Evolutionary conservation across 2,329 filamentous ascomycete genomes (phyloP), one percentile per base, ranked within the genome.

Genomic region (Ceratocystis smalleyi): DNA sequence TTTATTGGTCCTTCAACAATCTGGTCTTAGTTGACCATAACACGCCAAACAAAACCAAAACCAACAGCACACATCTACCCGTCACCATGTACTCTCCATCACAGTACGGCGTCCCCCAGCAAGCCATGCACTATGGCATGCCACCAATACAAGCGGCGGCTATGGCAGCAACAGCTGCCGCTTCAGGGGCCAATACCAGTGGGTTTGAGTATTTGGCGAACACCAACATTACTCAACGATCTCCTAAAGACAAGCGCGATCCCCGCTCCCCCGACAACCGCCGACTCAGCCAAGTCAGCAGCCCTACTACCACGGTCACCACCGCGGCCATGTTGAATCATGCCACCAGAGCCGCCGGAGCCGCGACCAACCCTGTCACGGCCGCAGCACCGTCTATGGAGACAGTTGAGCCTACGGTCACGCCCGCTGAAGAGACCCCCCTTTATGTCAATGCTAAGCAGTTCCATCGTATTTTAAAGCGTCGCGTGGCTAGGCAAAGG

Each of bases 361-460:
- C 89, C 68, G 94, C 90, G 0, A 89, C 90, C 6, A 91, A 96
- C 72, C 83, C 94, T 70, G 82, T 87, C 0, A 78, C 86, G 2
- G 79, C 87, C 1, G 78, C 86, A 2, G 80, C 81, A 15, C 81
- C 82, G 15, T 92, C 90, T 0, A 89, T 91, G 5, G 92, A 96
- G 72, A 83, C 94, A 70, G 82, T 87, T 1, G 78, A 86, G 3
- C 79, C 87, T 0, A 78, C 86, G 1, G 54, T 35, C 27, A 79
- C 81, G 10, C 81, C 82, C 15, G 84, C 85, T 3, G 94, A 97
- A 73, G 94, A 99, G 72, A 92, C 92, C 0, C 94, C 94, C 0
- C 78, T 99, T 0, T 99, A 99, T 70, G 94, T 99, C 71, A 99
- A 99, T 71, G 94, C 94, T 4, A 99, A 99, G 74, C 94, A 99